Evolutionary conservation across 2,329 filamentous ascomycete genomes (phyloP).

Genomic region (Aspergillus intermedius): DNA sequence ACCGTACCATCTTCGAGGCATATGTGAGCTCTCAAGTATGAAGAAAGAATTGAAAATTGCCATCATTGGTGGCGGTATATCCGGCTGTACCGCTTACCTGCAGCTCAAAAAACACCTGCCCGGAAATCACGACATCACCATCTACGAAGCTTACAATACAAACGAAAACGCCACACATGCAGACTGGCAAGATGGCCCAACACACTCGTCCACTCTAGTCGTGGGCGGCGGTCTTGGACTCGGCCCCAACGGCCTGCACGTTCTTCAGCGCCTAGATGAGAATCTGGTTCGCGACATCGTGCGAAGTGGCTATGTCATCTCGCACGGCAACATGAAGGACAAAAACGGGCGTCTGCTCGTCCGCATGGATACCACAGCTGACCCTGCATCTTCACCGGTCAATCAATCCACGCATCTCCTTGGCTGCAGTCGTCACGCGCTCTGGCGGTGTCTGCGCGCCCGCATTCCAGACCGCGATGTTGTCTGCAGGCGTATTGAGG

Average conservation of each 20-base stretch:
- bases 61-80: conserved; percentile 40
- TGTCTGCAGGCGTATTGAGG: conserved; percentile 25
- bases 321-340: conserved; percentile 27
- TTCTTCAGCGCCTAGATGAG: conserved; percentile 32
- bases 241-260: conserved; percentile 35
- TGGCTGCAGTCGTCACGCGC: conserved; percentile 26
- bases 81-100: conserved; percentile 35
- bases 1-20: too few relatives aligned
- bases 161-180: conserved; percentile 14
- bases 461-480: conserved; percentile 30
- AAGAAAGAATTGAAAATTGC: conserved; percentile 33
- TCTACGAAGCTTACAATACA: conserved; percentile 39
- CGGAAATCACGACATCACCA: conserved; percentile 25
- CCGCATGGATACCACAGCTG: conserved; percentile 13
- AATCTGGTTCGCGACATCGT: conserved; percentile 28
- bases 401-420: conserved; percentile 12
- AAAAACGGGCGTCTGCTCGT: conserved; percentile 30
- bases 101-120: conserved; percentile 36
- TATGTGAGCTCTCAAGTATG: too few relatives aligned
- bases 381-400: conserved; percentile 24
- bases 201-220: conserved; percentile 28
- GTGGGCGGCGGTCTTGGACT: conserved; percentile 36
- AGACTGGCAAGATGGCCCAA: conserved; percentile 12
- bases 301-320: conserved; percentile 27
- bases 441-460: conserved; percentile 33